Evolutionary conservation across 495 filamentous ascomycete species (phyloP).

Genomic region (Lasiosphaeria miniovina): DNA sequence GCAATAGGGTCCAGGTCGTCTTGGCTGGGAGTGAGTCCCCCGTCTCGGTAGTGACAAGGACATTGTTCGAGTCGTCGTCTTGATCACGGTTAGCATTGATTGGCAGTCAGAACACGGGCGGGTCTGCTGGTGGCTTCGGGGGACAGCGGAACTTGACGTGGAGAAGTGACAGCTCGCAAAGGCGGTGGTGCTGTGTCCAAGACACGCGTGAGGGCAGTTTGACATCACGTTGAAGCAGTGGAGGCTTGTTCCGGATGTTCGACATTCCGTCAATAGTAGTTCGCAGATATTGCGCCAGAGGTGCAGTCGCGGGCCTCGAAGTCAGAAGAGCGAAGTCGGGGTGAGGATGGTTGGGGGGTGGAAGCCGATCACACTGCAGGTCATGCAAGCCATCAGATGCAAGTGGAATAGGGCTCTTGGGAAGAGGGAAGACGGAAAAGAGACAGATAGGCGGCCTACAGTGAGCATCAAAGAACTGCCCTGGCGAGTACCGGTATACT

Average conservation of each 20-base stretch:
- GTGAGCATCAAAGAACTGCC: constrained; percentile 87
- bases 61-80: constrained; percentile 77
- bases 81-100: constrained; percentile 5
- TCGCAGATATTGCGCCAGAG: too few species aligned
- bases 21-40: constrained; percentile 49
- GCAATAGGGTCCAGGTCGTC: constrained; percentile 89
- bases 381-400: background rate
- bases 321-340: too few species aligned
- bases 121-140: background rate
- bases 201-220: too few species aligned
- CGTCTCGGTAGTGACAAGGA: constrained; percentile 50
- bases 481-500: constrained; percentile 83
- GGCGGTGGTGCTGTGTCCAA: background rate
- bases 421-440: background rate
- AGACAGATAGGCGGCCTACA: constrained; percentile 52
- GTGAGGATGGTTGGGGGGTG: too few species aligned
- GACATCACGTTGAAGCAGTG: too few species aligned
- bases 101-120: background rate
- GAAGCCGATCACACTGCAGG: background rate
- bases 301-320: too few species aligned
- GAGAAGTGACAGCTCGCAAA: background rate
- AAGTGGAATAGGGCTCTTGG: background rate
- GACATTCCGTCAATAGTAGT: too few species aligned
- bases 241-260: too few species aligned
- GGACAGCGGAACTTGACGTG: background rate